Percentiles rank a stretch among this genome's conserved stretches.
Evolutionary conservation across 2,329 filamentous ascomycete species (phyloP).

Genomic region (Hymenoscyphus infarciens): DNA sequence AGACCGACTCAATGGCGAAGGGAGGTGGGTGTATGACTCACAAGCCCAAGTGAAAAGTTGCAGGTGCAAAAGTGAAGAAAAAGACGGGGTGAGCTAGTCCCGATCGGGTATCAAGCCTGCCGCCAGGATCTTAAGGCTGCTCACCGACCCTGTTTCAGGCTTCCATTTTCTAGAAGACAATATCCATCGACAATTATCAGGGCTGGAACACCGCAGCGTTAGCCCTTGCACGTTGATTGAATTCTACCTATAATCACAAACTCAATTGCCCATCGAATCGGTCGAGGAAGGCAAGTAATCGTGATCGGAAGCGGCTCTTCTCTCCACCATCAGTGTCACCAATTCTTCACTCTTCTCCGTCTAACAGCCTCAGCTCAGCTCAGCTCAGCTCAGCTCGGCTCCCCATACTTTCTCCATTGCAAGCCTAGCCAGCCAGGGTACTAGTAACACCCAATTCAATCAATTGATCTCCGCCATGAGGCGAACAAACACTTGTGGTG

Average conservation of each 20-base stretch:
- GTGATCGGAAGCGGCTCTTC: slow-evolving; percentile 1
- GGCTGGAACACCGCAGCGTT: not conserved
- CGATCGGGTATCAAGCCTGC: not conserved
- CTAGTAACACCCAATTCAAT: not conserved
- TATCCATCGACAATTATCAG: too few relatives aligned
- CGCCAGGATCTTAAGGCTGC: not conserved
- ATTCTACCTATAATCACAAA: not conserved
- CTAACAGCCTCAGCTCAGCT: not conserved
- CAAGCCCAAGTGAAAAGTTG: not conserved
- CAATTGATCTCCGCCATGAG: not conserved
- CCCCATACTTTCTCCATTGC: not conserved
- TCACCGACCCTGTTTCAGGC: not conserved
- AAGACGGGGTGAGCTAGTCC: not conserved
- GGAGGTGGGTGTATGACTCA: slow-evolving; percentile 9
- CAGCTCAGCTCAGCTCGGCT: too few relatives aligned
- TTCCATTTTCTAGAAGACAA: too few relatives aligned
- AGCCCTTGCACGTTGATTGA: not conserved
- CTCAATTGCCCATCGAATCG: not conserved
- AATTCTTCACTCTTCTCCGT: not conserved
- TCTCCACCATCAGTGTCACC: slow-evolving; percentile 3
- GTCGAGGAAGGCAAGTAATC: not conserved
- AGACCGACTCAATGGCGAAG: slow-evolving; percentile 12
- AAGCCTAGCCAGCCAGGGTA: not conserved
- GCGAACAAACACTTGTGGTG: not conserved
- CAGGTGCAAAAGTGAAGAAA: not conserved